These are phyloP conservation scores for Coemansia sp. DNA, from an alignment of 192 early-diverging fungal species.

Conservation along the genomic window DNA sequence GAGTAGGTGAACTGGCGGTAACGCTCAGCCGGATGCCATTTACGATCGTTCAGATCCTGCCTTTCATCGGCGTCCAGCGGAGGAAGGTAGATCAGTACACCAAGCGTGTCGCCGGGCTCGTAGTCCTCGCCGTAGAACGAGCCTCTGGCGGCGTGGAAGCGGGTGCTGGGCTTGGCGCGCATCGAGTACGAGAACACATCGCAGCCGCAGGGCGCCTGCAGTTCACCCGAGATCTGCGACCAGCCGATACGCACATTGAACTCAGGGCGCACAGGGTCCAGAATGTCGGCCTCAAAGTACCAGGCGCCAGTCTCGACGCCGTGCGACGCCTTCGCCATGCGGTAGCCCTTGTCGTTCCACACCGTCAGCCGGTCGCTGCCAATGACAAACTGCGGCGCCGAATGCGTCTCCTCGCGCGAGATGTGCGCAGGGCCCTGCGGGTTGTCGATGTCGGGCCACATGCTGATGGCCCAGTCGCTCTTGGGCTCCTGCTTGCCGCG, in stretches of 20 bases:
- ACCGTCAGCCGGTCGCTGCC: conserved; percentile 60
- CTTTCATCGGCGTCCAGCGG: conserved; percentile 43
- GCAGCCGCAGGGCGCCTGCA: conserved; percentile 75
- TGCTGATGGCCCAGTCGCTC: conserved; percentile 46
- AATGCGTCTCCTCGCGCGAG: conserved; percentile 61
- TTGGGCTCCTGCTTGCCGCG: conserved; percentile 43
- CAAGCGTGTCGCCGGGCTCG: conserved; percentile 48
- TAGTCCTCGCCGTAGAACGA: conserved; percentile 48
- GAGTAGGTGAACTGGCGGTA: conserved; percentile 51
- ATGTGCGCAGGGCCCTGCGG: conserved; percentile 57
- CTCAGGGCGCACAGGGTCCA: conserved; percentile 48
- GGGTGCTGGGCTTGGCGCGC: conserved; percentile 65
- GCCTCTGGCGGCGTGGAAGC: conserved; percentile 64
- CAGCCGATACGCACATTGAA: conserved; percentile 72
- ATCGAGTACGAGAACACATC: conserved; percentile 73
- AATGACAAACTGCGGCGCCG: conserved; percentile 68
- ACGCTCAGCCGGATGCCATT: conserved; percentile 45
- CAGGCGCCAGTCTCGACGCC: conserved; percentile 72
- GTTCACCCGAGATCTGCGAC: conserved; percentile 75
- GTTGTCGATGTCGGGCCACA: conserved; percentile 76
- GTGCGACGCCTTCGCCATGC: conserved; percentile 74
- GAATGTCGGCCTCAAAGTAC: conserved; percentile 71
- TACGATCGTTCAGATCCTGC: conserved; percentile 50
- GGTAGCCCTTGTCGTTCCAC: conserved; percentile 72
- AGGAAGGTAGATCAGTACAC: conserved; percentile 56